These are phyloP conservation scores for Suillus clintonianus DNA, from an alignment of 768 basidiomycete genomes.

Conservation along the genomic window DNA sequence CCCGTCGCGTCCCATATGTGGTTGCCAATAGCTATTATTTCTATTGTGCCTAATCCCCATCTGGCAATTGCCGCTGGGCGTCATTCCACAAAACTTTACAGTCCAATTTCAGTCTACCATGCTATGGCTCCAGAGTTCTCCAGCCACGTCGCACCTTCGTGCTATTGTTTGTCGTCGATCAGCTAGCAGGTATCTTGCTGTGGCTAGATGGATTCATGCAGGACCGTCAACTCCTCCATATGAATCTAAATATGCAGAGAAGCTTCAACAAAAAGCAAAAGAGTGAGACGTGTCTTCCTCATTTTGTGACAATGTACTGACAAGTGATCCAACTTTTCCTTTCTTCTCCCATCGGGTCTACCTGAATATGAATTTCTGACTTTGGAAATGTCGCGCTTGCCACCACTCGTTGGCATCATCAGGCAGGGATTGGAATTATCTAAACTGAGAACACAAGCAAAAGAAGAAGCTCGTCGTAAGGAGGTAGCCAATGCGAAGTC, in stretches of 20 bases:
- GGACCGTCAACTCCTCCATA: slow-evolving; percentile 18
- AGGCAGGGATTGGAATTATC: slow-evolving; percentile 48
- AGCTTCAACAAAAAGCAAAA: slow-evolving; percentile 61
- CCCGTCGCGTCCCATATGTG: background rate
- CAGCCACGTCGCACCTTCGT: background rate
- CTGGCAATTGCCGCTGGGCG: background rate
- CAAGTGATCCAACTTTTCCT: slow-evolving; percentile 18
- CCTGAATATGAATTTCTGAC: slow-evolving; percentile 7
- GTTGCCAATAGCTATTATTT: background rate
- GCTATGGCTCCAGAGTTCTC: background rate
- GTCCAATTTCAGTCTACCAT: background rate
- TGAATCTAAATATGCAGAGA: slow-evolving; percentile 65
- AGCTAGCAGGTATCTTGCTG: slow-evolving; percentile 2
- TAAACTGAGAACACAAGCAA: slow-evolving; percentile 32
- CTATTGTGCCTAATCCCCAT: slow-evolving; percentile 16
- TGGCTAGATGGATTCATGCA: slow-evolving; percentile 18
- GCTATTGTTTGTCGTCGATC: background rate
- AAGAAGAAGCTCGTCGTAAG: slow-evolving; percentile 34
- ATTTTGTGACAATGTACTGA: slow-evolving; percentile 15
- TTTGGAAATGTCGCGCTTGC: slow-evolving; percentile 4
- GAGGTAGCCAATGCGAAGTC: slow-evolving; percentile 22
- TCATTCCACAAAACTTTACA: background rate
- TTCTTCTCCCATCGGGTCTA: slow-evolving; percentile 7
- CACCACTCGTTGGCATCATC: background rate
- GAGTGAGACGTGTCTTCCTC: slow-evolving; percentile 49